Evolutionary conservation across 2,329 filamentous ascomycete genomes (phyloP).

Genomic region (Cephalotrichum gorgonifer): DNA sequence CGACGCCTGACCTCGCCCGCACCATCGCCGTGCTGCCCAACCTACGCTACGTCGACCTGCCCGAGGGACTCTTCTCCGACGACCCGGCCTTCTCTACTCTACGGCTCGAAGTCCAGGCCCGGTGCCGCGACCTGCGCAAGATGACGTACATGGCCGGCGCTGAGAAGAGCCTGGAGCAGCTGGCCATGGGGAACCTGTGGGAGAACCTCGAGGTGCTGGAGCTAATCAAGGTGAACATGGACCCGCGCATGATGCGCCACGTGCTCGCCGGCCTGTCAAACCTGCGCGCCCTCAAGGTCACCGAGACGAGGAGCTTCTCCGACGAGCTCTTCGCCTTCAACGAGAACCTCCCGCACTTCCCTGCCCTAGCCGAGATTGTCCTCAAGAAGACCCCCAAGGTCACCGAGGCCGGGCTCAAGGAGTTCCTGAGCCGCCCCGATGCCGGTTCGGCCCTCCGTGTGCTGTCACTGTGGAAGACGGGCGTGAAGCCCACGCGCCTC

Average conservation of each 20-base stretch:
- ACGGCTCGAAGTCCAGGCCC: conserved; percentile 72
- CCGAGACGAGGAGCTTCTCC: conserved; percentile 57
- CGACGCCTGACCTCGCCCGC: conserved; percentile 72
- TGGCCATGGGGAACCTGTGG: conserved; percentile 59
- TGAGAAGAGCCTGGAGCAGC: conserved; percentile 63
- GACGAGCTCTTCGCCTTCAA: conserved; percentile 65
- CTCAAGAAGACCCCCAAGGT: conserved; percentile 62
- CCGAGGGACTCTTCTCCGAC: conserved; percentile 76
- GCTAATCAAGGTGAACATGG: conserved; percentile 55
- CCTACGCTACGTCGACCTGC: conserved; percentile 80
- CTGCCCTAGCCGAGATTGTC: conserved; percentile 61
- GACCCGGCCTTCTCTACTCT: conserved; percentile 66
- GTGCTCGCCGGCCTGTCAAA: conserved; percentile 57
- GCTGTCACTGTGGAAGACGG: conserved; percentile 62
- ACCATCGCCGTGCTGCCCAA: conserved; percentile 79
- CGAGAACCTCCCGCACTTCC: conserved; percentile 60
- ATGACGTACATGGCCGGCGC: conserved; percentile 77
- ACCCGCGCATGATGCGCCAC: conserved; percentile 59
- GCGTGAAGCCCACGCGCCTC: conserved; percentile 53
- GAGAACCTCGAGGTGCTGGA: conserved; percentile 63
- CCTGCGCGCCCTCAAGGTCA: conserved; percentile 66
- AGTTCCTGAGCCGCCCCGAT: conserved; percentile 54
- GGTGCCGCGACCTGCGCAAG: conserved; percentile 75
- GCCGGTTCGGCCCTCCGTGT: conserved; percentile 52
- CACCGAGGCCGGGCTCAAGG: conserved; percentile 58